Base-by-base conservation (phyloP, 108 stramenopile genomes). In the Conticribra weissflogii region DNA sequence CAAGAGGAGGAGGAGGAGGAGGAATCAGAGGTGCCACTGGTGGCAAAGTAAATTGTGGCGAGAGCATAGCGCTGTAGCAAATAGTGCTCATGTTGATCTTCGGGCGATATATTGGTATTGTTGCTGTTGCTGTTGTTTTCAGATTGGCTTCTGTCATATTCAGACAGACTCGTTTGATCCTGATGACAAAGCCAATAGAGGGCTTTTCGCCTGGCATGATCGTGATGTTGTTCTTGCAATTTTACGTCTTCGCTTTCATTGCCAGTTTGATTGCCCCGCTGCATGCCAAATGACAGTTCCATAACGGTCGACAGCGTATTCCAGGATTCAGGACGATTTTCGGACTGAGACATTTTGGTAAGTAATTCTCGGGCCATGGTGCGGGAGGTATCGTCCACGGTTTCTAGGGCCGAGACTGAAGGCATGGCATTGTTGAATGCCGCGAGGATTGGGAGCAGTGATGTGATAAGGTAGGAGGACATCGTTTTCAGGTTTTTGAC, bases 61-160 rank as follows among this genome's bases (percentile, higher is more conserved):
- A 86, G 56, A 9, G 81, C 86, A 64, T 84, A 86, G 22, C 83
- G 71, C 14, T 74, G 58, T 36, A 82, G 33, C 15, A n/a, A n/a
- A n/a, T 78, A 51, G 50, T 63, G 63, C 2, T 12, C 29, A n/a
- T 75, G 60, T 33, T 57, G 52, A 24, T 23, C 62, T 21, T 56
- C 54, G 19, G 14, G 48, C 4, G 63, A 64, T 7, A 51, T 16
- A 4, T 51, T 51, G 21, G 50, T n/a, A 12, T 12, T n/a, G 3
- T 21, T n/a, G 9, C 3, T 51, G 50, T 16, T 45, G 44, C 44
- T 14, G 16, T 45, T 45, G 9, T 45, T 45, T 16, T 45, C 44
- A 14, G 9, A 14, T 14, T 45, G 9, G 44, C 41, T 60, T 60
- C 33, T 32, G 0, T 60, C 59, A 30, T 60, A 33, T 45, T 45